A percentile compares a stretch with the other conserved stretches of the same genome.
phyloP scores from a whole-genome alignment of 163 green algal genomes.

The Chlamydomonas reinhardtii region DNA sequence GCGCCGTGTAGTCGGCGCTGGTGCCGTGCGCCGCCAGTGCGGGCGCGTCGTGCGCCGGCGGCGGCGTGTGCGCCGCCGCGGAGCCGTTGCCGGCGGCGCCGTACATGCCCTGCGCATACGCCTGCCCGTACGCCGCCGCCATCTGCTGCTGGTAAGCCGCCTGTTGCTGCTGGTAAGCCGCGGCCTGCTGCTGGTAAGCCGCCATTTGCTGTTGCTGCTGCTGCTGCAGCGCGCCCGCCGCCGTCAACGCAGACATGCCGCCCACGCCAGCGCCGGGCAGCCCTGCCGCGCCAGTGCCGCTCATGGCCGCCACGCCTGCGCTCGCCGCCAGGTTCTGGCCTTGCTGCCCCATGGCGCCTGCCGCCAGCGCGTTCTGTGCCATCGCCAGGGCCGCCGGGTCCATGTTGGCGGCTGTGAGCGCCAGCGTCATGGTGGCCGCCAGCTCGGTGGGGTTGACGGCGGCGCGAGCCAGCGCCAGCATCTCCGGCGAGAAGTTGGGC shows the following conservation, averaged over 20 bases:
- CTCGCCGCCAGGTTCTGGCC: neutral
- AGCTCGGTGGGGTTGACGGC: slow-evolving; percentile 40
- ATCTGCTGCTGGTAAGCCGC: neutral
- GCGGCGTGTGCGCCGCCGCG: neutral
- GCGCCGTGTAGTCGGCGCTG: slow-evolving; percentile 14
- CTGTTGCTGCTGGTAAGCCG: neutral
- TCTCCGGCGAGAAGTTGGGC: slow-evolving; percentile 38
- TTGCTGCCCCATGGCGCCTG: slow-evolving; percentile 1
- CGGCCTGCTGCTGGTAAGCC: neutral
- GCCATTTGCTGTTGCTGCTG: neutral
- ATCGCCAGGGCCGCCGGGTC: slow-evolving; percentile 14
- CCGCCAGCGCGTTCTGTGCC: slow-evolving; percentile 24
- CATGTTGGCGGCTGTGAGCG: slow-evolving; percentile 37
- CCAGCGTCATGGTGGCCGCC: slow-evolving; percentile 45
- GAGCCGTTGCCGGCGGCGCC: neutral
- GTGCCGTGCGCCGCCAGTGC: slow-evolving; percentile 1
- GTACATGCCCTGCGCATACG: slow-evolving; percentile 3
- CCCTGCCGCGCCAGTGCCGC: neutral
- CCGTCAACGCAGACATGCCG: slow-evolving; percentile 3
- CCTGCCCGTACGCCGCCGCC: slow-evolving; percentile 15
- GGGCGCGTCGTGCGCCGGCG: neutral
- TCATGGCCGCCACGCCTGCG: neutral
- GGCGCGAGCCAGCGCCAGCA: slow-evolving; percentile 22
- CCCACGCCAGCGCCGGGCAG: neutral
- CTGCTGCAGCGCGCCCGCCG: neutral